phyloP scores from a whole-genome alignment of 139 green algal genomes.

The Pleodorina starrii region DNA sequence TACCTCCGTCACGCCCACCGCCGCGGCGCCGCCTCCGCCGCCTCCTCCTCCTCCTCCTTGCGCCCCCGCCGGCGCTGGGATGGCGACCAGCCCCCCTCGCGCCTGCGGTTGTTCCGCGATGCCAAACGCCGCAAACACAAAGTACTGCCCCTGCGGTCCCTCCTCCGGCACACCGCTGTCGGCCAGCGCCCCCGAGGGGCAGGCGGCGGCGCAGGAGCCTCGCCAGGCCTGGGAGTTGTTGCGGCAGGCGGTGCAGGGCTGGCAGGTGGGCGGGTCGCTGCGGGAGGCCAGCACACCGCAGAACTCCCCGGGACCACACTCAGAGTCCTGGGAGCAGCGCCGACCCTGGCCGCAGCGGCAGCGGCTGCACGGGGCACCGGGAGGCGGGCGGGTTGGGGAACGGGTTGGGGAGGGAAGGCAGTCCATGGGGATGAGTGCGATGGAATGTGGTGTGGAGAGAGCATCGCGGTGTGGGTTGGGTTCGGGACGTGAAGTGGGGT shows the following conservation, averaged over 20 bases:
- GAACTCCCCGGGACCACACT: conserved; percentile 25
- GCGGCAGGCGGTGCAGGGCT: conserved; percentile 26
- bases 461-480: too few relatives aligned
- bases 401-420: neutral
- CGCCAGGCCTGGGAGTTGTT: neutral
- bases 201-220: conserved; percentile 13
- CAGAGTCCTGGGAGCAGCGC: neutral
- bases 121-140: conserved; percentile 7
- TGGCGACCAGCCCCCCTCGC: neutral
- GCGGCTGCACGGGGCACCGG: neutral
- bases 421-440: neutral
- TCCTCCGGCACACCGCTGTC: neutral
- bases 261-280: neutral
- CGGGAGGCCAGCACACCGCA: conserved; percentile 1
- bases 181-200: conserved; percentile 13
- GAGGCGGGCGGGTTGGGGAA: neutral
- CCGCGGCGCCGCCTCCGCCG: neutral
- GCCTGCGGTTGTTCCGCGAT: neutral
- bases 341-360: neutral
- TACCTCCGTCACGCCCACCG: neutral
- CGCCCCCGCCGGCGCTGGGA: neutral
- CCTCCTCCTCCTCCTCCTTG: neutral
- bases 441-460: neutral
- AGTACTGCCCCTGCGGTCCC: neutral
- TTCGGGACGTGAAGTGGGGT: too few relatives aligned